Conservation (phyloP, 2,329 filamentous ascomycete species). For the Biscogniauxia marginata region DNA sequence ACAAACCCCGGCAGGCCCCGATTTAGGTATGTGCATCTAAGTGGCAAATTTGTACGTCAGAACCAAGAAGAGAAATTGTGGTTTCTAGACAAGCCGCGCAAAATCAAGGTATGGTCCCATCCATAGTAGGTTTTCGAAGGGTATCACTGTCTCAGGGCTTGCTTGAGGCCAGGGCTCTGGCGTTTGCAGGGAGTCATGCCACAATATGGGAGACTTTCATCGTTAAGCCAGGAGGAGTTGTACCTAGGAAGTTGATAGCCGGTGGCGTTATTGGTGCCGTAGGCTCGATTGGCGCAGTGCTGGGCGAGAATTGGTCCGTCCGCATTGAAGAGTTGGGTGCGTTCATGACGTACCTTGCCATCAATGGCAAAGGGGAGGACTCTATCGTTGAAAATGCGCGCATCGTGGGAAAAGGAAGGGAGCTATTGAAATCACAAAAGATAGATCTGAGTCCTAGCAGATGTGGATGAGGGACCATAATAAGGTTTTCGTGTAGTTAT, state of each 20-base stretch:
- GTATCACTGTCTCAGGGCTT: constrained; percentile 14
- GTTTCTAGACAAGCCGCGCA: constrained; percentile 26
- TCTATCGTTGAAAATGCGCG: constrained; percentile 19
- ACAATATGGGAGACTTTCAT: constrained; percentile 19
- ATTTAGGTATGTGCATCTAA: constrained; percentile 34
- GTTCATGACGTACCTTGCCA: constrained; percentile 24
- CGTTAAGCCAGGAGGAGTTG: constrained; percentile 21
- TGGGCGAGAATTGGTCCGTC: constrained; percentile 24
- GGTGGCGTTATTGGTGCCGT: no score
- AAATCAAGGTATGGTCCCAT: constrained; percentile 22
- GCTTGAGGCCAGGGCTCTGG: constrained; percentile 20
- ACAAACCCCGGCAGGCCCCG: constrained; percentile 4
- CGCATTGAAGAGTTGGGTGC: constrained; percentile 23
- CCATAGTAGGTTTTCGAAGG: neutral
- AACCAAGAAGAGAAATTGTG: constrained; percentile 33
- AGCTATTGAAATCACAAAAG: constrained; percentile 15
- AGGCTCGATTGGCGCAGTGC: constrained; percentile 6
- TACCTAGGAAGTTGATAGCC: constrained; percentile 5
- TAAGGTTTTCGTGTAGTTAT: no score
- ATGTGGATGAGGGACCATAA: no score
- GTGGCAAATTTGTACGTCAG: constrained; percentile 34
- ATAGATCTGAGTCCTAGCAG: neutral
- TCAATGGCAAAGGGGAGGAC: constrained; percentile 20
- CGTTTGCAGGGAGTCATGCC: constrained; percentile 19
- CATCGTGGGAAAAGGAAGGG: constrained; percentile 23